These are phyloP conservation scores for Metahyphopichia silvanorum DNA, from an alignment of 805 yeast species.

Conservation along the genomic window DNA sequence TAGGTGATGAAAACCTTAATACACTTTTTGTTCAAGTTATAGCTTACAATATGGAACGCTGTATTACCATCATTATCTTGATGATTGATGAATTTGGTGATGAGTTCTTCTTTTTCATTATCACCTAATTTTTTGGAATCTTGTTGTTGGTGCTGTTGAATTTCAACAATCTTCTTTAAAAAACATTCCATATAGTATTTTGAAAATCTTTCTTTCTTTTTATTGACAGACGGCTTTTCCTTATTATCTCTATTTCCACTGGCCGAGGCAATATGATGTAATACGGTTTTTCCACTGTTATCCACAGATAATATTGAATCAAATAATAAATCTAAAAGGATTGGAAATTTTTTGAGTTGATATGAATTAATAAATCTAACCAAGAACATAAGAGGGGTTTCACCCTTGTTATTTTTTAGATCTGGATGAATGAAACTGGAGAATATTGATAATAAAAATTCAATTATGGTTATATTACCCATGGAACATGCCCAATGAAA, in stretches of 20 bases:
- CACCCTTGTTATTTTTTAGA: constrained; percentile 79
- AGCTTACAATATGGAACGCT: constrained; percentile 86
- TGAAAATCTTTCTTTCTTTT: constrained; percentile 34
- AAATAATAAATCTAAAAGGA: constrained; percentile 28
- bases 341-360: constrained; percentile 35
- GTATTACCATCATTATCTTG: constrained; percentile 94
- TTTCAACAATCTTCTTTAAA: constrained; percentile 29
- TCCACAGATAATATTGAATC: constrained; percentile 38
- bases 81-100: constrained; percentile 65
- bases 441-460: constrained; percentile 58
- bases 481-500: constrained; percentile 95
- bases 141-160: constrained; percentile 16
- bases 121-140: constrained; percentile 1
- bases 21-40: constrained; percentile 65
- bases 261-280: constrained; percentile 38
- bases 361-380: constrained; percentile 39
- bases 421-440: constrained; percentile 64
- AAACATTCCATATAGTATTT: constrained; percentile 38
- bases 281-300: constrained; percentile 35
- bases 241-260: not conserved
- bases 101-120: constrained; percentile 18
- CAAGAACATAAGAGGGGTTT: constrained; percentile 65
- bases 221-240: constrained; percentile 6
- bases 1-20: constrained; percentile 80
- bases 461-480: constrained; percentile 71